Percentiles rank a stretch among this genome's conserved stretches.
phyloP scores from a whole-genome alignment of 176 grass and related monocot genomes.

The Triticum dicoccoides region DNA sequence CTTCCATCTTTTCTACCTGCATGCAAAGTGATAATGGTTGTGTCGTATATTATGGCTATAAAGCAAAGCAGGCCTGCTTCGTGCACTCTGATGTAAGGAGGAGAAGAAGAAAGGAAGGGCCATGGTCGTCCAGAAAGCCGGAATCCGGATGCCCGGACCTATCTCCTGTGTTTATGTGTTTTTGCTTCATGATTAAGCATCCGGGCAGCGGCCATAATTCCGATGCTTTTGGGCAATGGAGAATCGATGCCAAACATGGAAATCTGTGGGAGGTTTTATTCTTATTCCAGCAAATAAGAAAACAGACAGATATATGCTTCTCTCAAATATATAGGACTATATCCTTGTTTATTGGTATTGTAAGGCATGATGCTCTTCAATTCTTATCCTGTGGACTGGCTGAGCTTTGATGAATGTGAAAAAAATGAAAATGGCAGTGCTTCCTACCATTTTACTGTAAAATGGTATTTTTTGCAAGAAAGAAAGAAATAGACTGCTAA shows the following conservation, averaged over 20 bases:
- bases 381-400: not conserved
- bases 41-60: slow-evolving; percentile 7
- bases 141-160: not conserved
- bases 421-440: not conserved
- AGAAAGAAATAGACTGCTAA: not conserved
- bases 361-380: not conserved
- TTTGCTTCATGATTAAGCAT: slow-evolving; percentile 81
- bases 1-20: slow-evolving; percentile 28
- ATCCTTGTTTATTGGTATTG: not conserved
- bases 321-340: not conserved
- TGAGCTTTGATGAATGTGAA: not conserved
- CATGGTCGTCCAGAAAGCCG: slow-evolving; percentile 14
- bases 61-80: slow-evolving; percentile 28
- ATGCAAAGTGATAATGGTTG: slow-evolving; percentile 34
- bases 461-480: not conserved
- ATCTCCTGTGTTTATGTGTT: not conserved
- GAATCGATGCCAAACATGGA: slow-evolving; percentile 38
- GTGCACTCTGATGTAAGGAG: slow-evolving; percentile 3
- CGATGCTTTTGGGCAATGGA: not conserved
- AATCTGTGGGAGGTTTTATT: slow-evolving; percentile 21
- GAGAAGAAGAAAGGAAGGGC: not conserved
- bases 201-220: slow-evolving; percentile 31
- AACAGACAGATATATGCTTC: not conserved
- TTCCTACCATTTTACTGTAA: not conserved
- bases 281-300: slow-evolving; percentile 29